Evolutionary conservation across 73 alveolate genomes (phyloP).

Genomic region (Uronychia binucleata): DNA sequence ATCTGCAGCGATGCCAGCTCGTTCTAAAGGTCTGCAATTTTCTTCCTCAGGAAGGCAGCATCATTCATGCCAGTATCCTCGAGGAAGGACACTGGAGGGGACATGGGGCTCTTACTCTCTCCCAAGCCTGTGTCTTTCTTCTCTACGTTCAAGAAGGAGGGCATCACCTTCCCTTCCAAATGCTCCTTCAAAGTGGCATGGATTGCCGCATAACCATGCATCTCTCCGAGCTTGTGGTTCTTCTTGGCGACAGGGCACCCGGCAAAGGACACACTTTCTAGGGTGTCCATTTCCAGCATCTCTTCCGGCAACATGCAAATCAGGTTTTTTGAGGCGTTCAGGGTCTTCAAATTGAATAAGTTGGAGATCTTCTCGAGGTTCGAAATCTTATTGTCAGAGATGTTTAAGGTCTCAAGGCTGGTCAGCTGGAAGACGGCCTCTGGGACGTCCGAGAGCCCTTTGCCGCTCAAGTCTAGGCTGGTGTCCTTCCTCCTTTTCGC

Average conservation of each 20-base stretch:
- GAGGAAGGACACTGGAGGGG: constrained; percentile 11
- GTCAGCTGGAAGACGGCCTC: constrained; percentile 63
- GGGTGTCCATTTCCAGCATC: constrained; percentile 53
- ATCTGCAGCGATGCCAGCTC: constrained; percentile 4
- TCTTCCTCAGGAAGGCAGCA: constrained; percentile 17
- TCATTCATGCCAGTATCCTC: constrained; percentile 12
- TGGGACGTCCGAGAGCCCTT: constrained; percentile 77
- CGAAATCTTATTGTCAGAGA: constrained; percentile 64
- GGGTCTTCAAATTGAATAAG: constrained; percentile 48
- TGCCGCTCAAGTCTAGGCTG: constrained; percentile 68
- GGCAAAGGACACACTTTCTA: constrained; percentile 64
- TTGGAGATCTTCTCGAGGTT: constrained; percentile 43
- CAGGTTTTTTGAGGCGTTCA: constrained; percentile 67
- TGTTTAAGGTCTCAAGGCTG: constrained; percentile 69
- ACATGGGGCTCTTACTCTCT: not conserved
- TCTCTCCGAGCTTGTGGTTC: constrained; percentile 52
- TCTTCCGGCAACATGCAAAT: constrained; percentile 68
- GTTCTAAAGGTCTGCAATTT: constrained; percentile 29
- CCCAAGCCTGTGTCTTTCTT: not conserved
- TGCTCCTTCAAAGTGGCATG: constrained; percentile 32
- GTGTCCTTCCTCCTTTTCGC: constrained; percentile 76
- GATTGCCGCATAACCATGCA: constrained; percentile 28
- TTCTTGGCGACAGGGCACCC: constrained; percentile 72
- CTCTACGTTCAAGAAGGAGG: not conserved
- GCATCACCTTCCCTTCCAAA: constrained; percentile 40